phyloP scores from a whole-genome alignment of 805 yeast species.

The Pichia rugopelliculosa region DNA sequence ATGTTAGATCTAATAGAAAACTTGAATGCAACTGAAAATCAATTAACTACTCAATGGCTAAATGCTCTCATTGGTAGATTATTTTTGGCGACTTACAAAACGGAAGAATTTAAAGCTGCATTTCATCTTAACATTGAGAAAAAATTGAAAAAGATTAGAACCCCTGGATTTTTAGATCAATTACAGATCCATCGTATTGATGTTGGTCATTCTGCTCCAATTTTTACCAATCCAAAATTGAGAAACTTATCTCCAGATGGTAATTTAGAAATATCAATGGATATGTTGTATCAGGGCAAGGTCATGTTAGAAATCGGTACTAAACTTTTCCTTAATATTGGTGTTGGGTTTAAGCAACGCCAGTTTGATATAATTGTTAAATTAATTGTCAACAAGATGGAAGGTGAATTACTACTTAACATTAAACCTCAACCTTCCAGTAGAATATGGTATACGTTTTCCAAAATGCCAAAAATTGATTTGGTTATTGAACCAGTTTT shows the following conservation, averaged over 20 bases:
- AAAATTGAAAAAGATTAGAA: slow-evolving; percentile 71
- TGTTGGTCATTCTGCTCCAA: slow-evolving; percentile 78
- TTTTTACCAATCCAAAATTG: slow-evolving; percentile 64
- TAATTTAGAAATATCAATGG: slow-evolving; percentile 49
- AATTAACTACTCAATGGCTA: slow-evolving; percentile 79
- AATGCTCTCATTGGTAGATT: slow-evolving; percentile 82
- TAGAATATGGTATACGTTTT: slow-evolving; percentile 87
- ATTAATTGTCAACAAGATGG: slow-evolving; percentile 56
- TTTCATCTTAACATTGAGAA: slow-evolving; percentile 55
- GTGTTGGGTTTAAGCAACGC: slow-evolving; percentile 61
- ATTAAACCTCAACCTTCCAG: slow-evolving; percentile 88
- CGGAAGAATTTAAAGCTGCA: slow-evolving; percentile 53
- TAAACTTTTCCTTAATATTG: slow-evolving; percentile 66
- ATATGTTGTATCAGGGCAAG: slow-evolving; percentile 68
- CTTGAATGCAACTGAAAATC: slow-evolving; percentile 76
- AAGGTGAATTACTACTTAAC: slow-evolving; percentile 64
- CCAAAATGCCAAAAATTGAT: slow-evolving; percentile 66
- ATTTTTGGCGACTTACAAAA: slow-evolving; percentile 68
- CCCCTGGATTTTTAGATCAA: slow-evolving; percentile 83
- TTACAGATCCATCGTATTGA: slow-evolving; percentile 63
- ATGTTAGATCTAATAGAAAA: slow-evolving; percentile 68
- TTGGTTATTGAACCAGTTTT: slow-evolving; percentile 85
- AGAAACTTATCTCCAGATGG: slow-evolving; percentile 76
- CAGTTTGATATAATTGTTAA: slow-evolving; percentile 71
- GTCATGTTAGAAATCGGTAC: slow-evolving; percentile 73